A percentile compares a stretch with the other conserved stretches of the same genome.
Conservation (phyloP, 768 basidiomycete species). For the Cystofilobasidium capitatum region DNA sequence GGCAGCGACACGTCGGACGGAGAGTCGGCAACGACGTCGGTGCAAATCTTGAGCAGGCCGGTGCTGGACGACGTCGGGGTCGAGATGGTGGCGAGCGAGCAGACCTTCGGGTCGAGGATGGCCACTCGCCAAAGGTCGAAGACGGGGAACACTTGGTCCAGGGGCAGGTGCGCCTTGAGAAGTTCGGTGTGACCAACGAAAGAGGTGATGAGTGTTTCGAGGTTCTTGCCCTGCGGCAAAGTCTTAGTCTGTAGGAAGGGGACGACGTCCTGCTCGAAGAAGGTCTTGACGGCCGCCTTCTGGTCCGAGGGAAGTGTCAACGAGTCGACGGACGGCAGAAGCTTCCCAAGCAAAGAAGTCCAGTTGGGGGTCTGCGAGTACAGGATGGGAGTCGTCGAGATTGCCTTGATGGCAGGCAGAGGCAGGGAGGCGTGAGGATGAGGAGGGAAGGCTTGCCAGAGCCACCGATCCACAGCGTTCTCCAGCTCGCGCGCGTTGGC, state of each 20-base stretch:
- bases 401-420: constrained; percentile 52
- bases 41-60: background rate
- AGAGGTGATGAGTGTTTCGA: constrained; percentile 44
- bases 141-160: constrained; percentile 62
- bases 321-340: constrained; percentile 55
- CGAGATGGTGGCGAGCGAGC: constrained; percentile 33
- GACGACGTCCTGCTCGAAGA: constrained; percentile 46
- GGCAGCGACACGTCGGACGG: constrained; percentile 31
- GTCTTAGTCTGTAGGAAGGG: constrained; percentile 54
- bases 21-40: background rate
- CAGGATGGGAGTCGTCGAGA: constrained; percentile 65
- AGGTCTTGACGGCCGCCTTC: constrained; percentile 43
- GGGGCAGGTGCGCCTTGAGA: constrained; percentile 43
- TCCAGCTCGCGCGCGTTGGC: constrained; percentile 59
- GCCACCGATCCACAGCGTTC: constrained; percentile 61
- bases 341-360: constrained; percentile 54
- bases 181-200: constrained; percentile 37
- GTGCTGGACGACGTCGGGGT: background rate
- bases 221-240: background rate
- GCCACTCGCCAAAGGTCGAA: constrained; percentile 75
- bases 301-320: constrained; percentile 33
- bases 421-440: constrained; percentile 62
- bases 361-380: constrained; percentile 62
- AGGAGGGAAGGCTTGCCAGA: constrained; percentile 75
- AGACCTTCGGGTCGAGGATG: constrained; percentile 54